Evolutionary conservation across 1,139 yeast species (phyloP).

Genomic region (Yamadazyma conglobata): DNA sequence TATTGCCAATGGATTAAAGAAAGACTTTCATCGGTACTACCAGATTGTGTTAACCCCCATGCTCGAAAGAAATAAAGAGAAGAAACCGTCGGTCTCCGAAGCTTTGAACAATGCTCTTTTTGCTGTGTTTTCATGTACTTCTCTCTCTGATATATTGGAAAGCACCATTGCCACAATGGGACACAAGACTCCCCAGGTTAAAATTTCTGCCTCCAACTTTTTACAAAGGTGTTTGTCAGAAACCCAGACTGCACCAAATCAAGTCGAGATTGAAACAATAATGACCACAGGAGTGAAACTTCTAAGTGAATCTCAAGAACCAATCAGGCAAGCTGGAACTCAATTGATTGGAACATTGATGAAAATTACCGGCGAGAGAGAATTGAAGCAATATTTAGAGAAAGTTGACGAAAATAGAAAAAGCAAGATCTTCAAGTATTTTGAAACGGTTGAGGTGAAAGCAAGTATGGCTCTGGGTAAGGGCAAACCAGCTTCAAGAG

Average conservation of each 20-base stretch:
- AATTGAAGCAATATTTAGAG: slow-evolving; percentile 56
- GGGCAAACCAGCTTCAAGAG: slow-evolving; percentile 1
- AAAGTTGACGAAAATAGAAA: slow-evolving; percentile 73
- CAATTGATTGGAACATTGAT: slow-evolving; percentile 78
- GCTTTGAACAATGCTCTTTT: slow-evolving; percentile 66
- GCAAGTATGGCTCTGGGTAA: too few species aligned
- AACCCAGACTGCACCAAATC: slow-evolving; percentile 48
- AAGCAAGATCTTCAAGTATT: slow-evolving; percentile 61
- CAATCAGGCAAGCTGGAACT: slow-evolving; percentile 76
- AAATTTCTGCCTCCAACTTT: slow-evolving; percentile 64
- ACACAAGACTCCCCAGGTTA: slow-evolving; percentile 83
- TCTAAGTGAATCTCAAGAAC: slow-evolving; percentile 79
- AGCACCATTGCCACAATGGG: slow-evolving; percentile 57
- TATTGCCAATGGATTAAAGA: slow-evolving; percentile 66
- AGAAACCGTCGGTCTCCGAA: slow-evolving; percentile 73
- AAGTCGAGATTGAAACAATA: slow-evolving; percentile 53
- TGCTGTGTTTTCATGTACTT: slow-evolving; percentile 51
- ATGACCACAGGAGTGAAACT: slow-evolving; percentile 57
- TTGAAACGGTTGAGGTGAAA: slow-evolving; percentile 54
- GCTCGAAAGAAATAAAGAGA: slow-evolving; percentile 84
- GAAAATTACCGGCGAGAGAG: slow-evolving; percentile 77
- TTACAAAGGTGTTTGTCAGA: slow-evolving; percentile 61
- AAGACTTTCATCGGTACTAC: slow-evolving; percentile 53
- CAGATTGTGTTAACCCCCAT: slow-evolving; percentile 55
- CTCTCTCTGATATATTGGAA: slow-evolving; percentile 58